Evolutionary conservation across 352 stramenopile species (phyloP).

Genomic region (Saprolegnia diclina): DNA sequence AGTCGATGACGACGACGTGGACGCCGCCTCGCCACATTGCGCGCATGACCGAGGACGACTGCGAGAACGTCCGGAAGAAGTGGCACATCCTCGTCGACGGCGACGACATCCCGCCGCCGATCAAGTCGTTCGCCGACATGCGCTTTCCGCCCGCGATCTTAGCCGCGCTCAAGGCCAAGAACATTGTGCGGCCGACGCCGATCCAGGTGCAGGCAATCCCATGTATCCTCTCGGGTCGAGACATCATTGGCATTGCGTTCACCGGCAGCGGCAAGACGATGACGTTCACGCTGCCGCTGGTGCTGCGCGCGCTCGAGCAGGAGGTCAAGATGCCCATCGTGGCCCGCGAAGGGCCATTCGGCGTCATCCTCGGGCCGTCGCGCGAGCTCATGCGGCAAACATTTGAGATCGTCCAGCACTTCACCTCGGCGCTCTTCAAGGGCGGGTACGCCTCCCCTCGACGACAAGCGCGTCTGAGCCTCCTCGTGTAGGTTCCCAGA

Average conservation of each 20-base stretch:
- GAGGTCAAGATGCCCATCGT: constrained; percentile 93
- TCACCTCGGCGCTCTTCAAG: constrained; percentile 73
- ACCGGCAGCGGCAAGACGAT: constrained; percentile 99
- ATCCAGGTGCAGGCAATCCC: constrained; percentile 99
- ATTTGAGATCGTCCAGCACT: constrained; percentile 95
- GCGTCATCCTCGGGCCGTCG: constrained; percentile 95
- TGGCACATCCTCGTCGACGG: constrained; percentile 98
- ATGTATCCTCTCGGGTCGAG: constrained; percentile 92
- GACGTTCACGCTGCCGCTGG: constrained; percentile 94
- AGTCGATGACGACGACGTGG: constrained; percentile 90
- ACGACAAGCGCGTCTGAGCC: neutral
- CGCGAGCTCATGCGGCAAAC: constrained; percentile 98
- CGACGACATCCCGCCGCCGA: constrained; percentile 91
- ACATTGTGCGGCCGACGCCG: constrained; percentile 94
- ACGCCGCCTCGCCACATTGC: constrained; percentile 80
- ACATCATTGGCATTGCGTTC: constrained; percentile 99
- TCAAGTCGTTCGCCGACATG: constrained; percentile 98
- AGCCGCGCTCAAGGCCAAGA: constrained; percentile 89
- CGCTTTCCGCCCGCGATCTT: constrained; percentile 93
- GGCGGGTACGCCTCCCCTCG: constrained; percentile 26
- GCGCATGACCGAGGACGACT: constrained; percentile 78
- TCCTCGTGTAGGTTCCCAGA: constrained; percentile 47
- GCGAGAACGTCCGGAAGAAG: constrained; percentile 92
- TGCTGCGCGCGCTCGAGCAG: constrained; percentile 96
- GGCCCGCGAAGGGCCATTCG: constrained; percentile 93